Conservation (phyloP, 257 asterid species). For the Nicotiana undulata region DNA sequence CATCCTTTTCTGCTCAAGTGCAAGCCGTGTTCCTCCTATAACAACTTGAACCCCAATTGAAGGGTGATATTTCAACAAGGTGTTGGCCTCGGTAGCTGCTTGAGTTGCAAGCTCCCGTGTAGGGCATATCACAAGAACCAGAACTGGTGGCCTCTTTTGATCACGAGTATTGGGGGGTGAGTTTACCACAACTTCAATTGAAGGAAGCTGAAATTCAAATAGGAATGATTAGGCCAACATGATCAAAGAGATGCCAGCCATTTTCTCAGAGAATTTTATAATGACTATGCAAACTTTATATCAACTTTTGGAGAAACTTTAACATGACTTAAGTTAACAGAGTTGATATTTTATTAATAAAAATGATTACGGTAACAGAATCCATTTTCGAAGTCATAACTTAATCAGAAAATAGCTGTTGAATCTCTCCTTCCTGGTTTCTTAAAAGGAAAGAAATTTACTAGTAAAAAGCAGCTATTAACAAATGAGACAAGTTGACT, state of each 20-base stretch:
- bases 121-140: slow-evolving; percentile 88
- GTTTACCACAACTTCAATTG: slow-evolving; percentile 72
- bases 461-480: neutral
- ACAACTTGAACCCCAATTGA: slow-evolving; percentile 96
- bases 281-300: neutral
- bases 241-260: neutral
- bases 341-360: neutral
- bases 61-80: slow-evolving; percentile 78
- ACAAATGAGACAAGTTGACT: neutral
- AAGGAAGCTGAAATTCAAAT: slow-evolving; percentile 74
- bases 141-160: slow-evolving; percentile 62
- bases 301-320: neutral
- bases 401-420: neutral
- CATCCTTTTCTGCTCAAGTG: slow-evolving; percentile 84
- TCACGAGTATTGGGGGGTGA: slow-evolving; percentile 45
- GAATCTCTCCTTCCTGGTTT: neutral
- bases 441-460: neutral
- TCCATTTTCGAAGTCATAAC: neutral
- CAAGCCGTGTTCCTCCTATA: slow-evolving; percentile 87
- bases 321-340: neutral
- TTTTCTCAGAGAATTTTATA: neutral
- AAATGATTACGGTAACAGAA: neutral
- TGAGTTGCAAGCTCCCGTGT: slow-evolving; percentile 95
- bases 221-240: neutral
- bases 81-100: slow-evolving; percentile 91